Evolutionary conservation across 192 early-diverging fungal species (phyloP), one percentile per base, ranked within the genome.

Genomic region (Podila epicladia): DNA sequence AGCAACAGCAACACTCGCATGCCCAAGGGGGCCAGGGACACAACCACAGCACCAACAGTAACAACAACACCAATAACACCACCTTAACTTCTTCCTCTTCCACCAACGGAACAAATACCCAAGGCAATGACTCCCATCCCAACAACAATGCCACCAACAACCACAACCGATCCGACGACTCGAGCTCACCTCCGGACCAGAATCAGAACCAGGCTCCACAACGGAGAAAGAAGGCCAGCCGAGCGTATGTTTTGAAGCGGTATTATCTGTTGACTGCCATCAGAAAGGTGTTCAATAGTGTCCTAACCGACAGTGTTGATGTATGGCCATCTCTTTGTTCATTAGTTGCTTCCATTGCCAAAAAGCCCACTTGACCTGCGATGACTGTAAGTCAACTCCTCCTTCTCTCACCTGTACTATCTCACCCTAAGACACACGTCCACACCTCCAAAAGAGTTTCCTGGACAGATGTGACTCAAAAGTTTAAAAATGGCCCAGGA

Each of bases 291-390:
- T 63, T 62, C n/a, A 61, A n/a, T 24, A 33, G 22, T 31, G 15
- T 5, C 19, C 26, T 67, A 37, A 53, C 48, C 48, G 19, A 32
- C 28, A 51, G 20, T 32, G 24, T 24, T 57, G 50, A 38, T 24
- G 0, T 35, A 28, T 62, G 26, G n/a, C 53, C 58, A 15, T 67
- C 15, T 63, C 19, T 17, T 53, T 69, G 28, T 51, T 48, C 51
- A 24, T 12, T 80, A 80, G 77, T 72, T 94, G 92, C 72, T 89
- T 87, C 62, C 91, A 93, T 78, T 94, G 92, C 72, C 92, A 94
- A 73, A 90, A 88, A 75, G 89, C 91, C 35, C 92, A 93, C 75
- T 82, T 93, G 51, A 93, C 92, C 59, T 93, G 92, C 62, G 92
- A 91, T 69, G 90, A 91, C 65, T 86, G 89, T 91, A 85, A 85